These are phyloP conservation scores for Dipteronia sinensis DNA, from an alignment of 345 rosid species.

Conservation along the genomic window DNA sequence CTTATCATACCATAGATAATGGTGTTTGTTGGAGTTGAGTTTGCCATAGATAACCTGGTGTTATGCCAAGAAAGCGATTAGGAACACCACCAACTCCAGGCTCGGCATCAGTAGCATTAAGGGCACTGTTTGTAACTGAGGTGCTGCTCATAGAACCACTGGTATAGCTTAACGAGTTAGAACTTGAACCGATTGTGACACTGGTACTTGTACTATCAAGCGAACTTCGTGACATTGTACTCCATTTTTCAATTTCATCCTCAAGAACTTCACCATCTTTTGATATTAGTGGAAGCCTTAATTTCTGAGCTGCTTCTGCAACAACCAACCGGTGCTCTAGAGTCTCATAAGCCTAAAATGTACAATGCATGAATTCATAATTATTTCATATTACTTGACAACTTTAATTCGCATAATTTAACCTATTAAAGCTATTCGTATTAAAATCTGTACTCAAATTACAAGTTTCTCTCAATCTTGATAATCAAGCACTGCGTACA, in stretches of 20 bases:
- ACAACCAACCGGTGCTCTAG: slow-evolving; percentile 89
- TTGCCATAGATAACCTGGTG: slow-evolving; percentile 84
- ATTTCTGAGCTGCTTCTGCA: slow-evolving; percentile 94
- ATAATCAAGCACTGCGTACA: not conserved
- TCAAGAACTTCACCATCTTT: slow-evolving; percentile 90
- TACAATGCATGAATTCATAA: not conserved
- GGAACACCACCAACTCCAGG: slow-evolving; percentile 92
- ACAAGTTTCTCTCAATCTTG: not conserved
- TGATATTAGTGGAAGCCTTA: slow-evolving; percentile 92
- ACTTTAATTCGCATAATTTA: not conserved
- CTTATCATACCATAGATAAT: slow-evolving; percentile 54
- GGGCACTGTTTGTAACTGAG: slow-evolving; percentile 38
- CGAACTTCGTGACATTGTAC: slow-evolving; percentile 77
- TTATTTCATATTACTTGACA: not conserved
- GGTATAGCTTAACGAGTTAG: slow-evolving; percentile 63
- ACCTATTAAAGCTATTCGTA: not conserved
- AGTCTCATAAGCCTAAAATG: slow-evolving; percentile 75
- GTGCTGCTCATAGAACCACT: slow-evolving; percentile 57
- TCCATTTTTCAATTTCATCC: slow-evolving; percentile 95
- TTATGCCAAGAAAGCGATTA: slow-evolving; percentile 88
- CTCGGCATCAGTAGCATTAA: slow-evolving; percentile 56
- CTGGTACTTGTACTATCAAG: slow-evolving; percentile 80
- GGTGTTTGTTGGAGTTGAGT: slow-evolving; percentile 79
- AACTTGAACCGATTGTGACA: slow-evolving; percentile 71
- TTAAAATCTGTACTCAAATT: not conserved